A percentile compares a stretch with the other conserved stretches of the same genome.
These are phyloP conservation scores for Bondarzewia mesenterica DNA, from an alignment of 1,284 basidiomycete species.

Conservation along the genomic window DNA sequence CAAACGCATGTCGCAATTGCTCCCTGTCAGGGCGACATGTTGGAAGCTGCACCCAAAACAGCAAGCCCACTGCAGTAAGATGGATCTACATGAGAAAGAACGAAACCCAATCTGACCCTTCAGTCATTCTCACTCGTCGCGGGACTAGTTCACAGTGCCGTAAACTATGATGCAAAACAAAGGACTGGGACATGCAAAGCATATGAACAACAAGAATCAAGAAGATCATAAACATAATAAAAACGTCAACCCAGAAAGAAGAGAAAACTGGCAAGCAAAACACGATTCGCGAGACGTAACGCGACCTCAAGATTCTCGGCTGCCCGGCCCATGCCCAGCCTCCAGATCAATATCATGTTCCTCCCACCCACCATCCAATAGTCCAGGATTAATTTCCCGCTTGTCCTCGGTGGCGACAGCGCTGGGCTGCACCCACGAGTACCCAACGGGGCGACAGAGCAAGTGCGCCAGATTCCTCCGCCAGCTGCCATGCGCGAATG, in stretches of 20 bases:
- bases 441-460: constrained; percentile 63
- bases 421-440: constrained; percentile 57
- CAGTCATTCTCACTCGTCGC: no score
- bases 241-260: neutral
- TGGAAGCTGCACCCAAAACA: no score
- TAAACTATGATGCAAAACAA: neutral
- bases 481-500: constrained; percentile 72
- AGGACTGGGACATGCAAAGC: neutral
- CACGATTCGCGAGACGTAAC: neutral
- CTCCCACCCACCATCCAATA: constrained; percentile 17
- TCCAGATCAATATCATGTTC: constrained; percentile 1
- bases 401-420: constrained; percentile 57
- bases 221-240: neutral
- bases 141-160: no score
- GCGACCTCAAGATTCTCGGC: neutral
- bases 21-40: no score
- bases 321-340: neutral
- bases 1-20: no score
- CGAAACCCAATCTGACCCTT: neutral
- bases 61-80: no score
- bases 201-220: neutral
- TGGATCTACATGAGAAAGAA: no score
- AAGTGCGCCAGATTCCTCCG: constrained; percentile 58
- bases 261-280: neutral
- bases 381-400: constrained; percentile 56